Base-by-base conservation (phyloP, 768 basidiomycete species). In the Lentinula edodes region DNA sequence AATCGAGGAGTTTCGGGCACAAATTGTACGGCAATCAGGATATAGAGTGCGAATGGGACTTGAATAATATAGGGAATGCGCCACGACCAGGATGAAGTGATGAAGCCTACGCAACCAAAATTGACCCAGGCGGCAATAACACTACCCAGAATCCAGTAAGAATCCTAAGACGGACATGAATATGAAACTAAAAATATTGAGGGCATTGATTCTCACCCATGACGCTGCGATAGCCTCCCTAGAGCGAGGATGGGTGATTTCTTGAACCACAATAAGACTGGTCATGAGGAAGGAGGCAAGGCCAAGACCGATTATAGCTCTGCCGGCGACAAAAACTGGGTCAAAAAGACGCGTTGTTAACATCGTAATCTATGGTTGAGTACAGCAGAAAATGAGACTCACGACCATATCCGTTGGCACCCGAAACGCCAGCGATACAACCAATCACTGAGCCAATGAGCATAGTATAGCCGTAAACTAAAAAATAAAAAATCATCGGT, bases 21-120 rank as follows among this genome's bases (percentile, higher is more conserved):
- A 60, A 79, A 73, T 67, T 72, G 76, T 52, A 82, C 71, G 57
- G 80, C 66, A 43, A 67, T 52, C 9, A 82, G 70, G 32, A 71
- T 52, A 32, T 73, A 32, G 6, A 64, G n/a, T 20, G 53, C 54
- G 12, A 63, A 55, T 3, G 71, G 65, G 45, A 72, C 65, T 62
- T 80, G 79, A 5, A 79, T 68, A 34, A 72, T 42, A 35, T 77
- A 72, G 2, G 78, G 80, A 12, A 81, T 78, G 32, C 80, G 73
- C 80, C 80, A 80, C 6, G 72, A 74, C 77, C 76, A 77, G 50
- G 46, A 48, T 23, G 46, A 48, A 9, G 46, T 48, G 10, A 48
- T 48, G 20, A 20, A 48, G 8, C 46, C 46, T 20, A 48, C 46
- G 13, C 46, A 48, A 9, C 46, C 46, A 23, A 48, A 48, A 20